phyloP scores from a whole-genome alignment of 2,329 filamentous ascomycete genomes.

The Apiospora kogelbergensis region DNA sequence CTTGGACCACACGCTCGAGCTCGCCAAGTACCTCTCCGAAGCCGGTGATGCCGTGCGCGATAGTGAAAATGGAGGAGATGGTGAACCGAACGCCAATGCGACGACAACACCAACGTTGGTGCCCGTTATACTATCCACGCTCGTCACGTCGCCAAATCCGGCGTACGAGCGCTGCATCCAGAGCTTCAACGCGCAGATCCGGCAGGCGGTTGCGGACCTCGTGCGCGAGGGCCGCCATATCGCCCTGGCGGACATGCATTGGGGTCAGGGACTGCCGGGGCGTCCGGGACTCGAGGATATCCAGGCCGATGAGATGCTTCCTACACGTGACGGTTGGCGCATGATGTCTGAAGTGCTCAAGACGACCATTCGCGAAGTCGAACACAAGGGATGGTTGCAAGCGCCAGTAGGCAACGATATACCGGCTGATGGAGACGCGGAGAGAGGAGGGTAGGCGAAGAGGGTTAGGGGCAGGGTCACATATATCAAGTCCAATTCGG shows the following conservation, averaged over 20 bases:
- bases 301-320: conserved; percentile 22
- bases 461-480: not conserved
- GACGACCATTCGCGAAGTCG: conserved; percentile 18
- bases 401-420: conserved; percentile 19
- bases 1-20: conserved; percentile 23
- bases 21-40: conserved; percentile 27
- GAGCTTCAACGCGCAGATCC: conserved; percentile 31
- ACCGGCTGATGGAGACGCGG: conserved; percentile 19
- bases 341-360: conserved; percentile 23
- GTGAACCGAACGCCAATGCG: not conserved
- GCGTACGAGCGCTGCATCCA: conserved; percentile 26
- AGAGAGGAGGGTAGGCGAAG: not conserved
- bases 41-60: not conserved
- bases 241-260: conserved; percentile 27
- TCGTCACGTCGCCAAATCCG: conserved; percentile 24
- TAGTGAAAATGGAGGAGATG: not conserved
- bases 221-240: conserved; percentile 24
- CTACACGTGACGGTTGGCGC: conserved; percentile 20
- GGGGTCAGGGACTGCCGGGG: conserved; percentile 25
- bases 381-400: conserved; percentile 19
- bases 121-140: conserved; percentile 27
- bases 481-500: too few species aligned
- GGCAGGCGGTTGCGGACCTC: conserved; percentile 25
- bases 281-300: conserved; percentile 22
- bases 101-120: not conserved